phyloP scores from a whole-genome alignment of 352 stramenopile species.

The Saprolegnia diclina region DNA sequence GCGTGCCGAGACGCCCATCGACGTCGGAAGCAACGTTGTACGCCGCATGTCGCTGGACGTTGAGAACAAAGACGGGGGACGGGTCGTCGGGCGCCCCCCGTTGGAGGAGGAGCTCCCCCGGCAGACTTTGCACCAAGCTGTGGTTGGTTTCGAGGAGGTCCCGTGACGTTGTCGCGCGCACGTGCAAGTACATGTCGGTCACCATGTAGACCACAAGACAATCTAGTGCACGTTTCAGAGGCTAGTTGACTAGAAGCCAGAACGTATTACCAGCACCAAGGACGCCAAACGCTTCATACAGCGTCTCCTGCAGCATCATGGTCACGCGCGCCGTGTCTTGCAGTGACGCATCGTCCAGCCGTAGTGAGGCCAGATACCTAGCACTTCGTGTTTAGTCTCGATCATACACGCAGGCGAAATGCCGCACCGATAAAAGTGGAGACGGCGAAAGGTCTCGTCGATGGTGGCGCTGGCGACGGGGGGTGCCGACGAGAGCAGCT shows the following conservation, averaged over 20 bases:
- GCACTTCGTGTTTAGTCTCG: too few relatives aligned
- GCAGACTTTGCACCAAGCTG: neutral
- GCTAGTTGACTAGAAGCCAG: neutral
- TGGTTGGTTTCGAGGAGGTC: slow-evolving; percentile 17
- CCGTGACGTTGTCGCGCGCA: neutral
- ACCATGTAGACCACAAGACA: slow-evolving; percentile 12
- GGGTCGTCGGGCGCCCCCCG: neutral
- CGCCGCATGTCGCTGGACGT: neutral
- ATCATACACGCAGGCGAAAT: too few relatives aligned
- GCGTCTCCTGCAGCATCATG: slow-evolving; percentile 8
- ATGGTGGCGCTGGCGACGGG: neutral
- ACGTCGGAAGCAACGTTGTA: slow-evolving; percentile 7
- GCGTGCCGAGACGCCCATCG: slow-evolving; percentile 11
- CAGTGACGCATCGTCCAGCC: neutral
- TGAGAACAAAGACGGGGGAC: slow-evolving; percentile 1
- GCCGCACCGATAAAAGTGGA: slow-evolving; percentile 13
- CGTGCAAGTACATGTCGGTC: neutral
- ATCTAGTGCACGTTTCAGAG: neutral
- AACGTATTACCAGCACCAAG: slow-evolving; percentile 2
- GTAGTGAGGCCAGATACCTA: neutral
- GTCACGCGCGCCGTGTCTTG: slow-evolving; percentile 10
- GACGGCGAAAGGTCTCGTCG: slow-evolving; percentile 7
- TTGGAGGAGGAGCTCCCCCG: neutral
- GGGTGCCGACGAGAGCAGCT: neutral
- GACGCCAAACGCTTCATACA: neutral